Percentiles rank a stretch among this genome's conserved stretches.
Conservation (phyloP, 2,329 filamentous ascomycete genomes). For the Colletotrichum sansevieriae region DNA sequence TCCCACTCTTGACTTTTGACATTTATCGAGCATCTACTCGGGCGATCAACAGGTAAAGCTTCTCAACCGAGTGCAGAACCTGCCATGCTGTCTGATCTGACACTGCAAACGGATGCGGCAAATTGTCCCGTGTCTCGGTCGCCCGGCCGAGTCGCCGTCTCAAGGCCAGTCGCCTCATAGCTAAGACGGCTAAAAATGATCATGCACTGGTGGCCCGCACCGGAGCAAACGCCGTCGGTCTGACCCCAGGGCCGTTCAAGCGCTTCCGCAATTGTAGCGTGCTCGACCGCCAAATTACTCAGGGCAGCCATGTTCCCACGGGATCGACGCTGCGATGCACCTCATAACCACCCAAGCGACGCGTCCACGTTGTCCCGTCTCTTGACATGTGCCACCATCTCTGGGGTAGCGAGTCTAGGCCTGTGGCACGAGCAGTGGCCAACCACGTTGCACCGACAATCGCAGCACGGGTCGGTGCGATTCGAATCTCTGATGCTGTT, state of each 20-base stretch:
- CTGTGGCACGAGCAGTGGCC: neutral
- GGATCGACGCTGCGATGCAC: conserved; percentile 21
- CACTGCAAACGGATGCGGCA: too few species aligned
- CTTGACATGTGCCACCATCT: conserved; percentile 9
- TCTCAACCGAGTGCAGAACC: too few species aligned
- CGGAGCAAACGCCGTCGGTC: conserved; percentile 7
- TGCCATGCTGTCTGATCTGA: too few species aligned
- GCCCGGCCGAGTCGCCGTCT: too few species aligned
- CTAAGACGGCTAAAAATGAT: neutral
- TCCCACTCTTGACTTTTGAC: too few species aligned
- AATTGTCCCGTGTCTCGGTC: too few species aligned
- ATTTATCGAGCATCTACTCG: too few species aligned
- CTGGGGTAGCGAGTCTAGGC: conserved; percentile 17
- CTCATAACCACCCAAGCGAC: conserved; percentile 10
- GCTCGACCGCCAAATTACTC: conserved; percentile 8
- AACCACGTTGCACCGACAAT: conserved; percentile 7
- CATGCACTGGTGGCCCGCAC: neutral
- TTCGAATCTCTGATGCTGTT: conserved; percentile 7
- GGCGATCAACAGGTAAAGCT: too few species aligned
- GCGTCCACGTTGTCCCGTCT: conserved; percentile 12
- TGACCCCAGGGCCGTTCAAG: neutral
- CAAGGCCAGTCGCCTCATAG: neutral
- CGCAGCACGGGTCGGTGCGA: neutral
- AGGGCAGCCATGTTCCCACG: conserved; percentile 9
- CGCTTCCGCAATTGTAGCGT: neutral